These are phyloP conservation scores for Pythium folliculosum DNA, from an alignment of 352 stramenopile genomes.

Conservation along the genomic window DNA sequence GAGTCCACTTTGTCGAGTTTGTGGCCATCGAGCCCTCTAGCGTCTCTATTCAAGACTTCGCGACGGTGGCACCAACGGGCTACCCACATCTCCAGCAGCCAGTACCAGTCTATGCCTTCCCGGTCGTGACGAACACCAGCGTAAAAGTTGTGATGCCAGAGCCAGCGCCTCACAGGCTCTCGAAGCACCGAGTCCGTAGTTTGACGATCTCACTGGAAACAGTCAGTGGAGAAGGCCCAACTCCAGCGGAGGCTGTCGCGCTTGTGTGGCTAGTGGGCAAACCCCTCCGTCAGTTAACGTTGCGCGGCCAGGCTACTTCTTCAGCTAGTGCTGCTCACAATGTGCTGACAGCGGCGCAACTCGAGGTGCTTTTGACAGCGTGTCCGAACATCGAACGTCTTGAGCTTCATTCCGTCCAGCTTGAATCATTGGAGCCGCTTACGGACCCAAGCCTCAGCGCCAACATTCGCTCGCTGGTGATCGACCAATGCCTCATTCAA, in stretches of 20 bases:
- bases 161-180: neutral
- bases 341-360: neutral
- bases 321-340: too few species aligned
- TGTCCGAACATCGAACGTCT: constrained; percentile 10
- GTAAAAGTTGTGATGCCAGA: neutral
- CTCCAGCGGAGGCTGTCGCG: neutral
- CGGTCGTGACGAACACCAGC: neutral
- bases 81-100: neutral
- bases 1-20: neutral
- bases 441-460: constrained; percentile 2
- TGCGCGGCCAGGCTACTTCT: neutral
- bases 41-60: constrained; percentile 1
- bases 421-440: constrained; percentile 12
- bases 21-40: neutral
- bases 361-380: constrained; percentile 13
- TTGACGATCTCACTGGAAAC: constrained; percentile 4
- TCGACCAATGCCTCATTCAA: constrained; percentile 2
- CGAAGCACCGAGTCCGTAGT: neutral
- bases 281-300: neutral
- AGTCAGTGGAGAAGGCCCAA: neutral
- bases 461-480: constrained; percentile 3
- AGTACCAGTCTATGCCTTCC: neutral
- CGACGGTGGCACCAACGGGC: neutral
- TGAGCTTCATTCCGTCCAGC: neutral
- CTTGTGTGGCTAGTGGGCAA: constrained; percentile 17